Base-by-base conservation (phyloP, 768 basidiomycete genomes). In the Leccinum aurantiacum region DNA sequence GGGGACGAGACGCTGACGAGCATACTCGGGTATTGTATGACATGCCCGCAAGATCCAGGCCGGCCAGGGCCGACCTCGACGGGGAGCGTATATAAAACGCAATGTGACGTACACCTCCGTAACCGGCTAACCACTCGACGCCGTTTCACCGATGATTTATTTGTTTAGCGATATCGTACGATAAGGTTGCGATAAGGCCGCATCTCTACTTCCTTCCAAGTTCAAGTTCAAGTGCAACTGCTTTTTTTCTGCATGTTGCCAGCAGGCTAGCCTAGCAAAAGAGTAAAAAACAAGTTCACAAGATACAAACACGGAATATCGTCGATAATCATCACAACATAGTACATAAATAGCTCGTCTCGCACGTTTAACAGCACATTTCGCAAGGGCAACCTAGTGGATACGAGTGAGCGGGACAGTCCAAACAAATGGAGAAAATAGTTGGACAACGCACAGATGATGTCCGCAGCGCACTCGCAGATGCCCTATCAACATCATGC, bases 301-400 rank as follows among this genome's bases (percentile, higher is more conserved):
- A 60, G 41, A 51, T 63, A 70, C 61, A 65, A 41, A 51, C 52
- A 70, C 19, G 22, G 7, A 35, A 61, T 17, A 51, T 2, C 3
- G 29, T 58, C 4, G 52, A 54, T 22, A 58, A 1, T 38, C 3
- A 53, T 67, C 57, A 60, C 51, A 56, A 4, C 51, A 49, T 41
- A 13, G 14, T 63, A 65, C 62, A 68, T 4, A 25, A 0, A 41
- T 33, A 27, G 1, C 35, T 47, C 24, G 33, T 13, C 19, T 38
- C n/a, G 13, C 4, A 6, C 46, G 57, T 50, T 77, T 77, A 87
- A 71, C 87, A 89, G 71, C 84, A 85, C 83, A 89, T 83, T 76
- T 90, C 89, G 78, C 89, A 90, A 9, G 89, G 89, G 79, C 88
- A 90, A 74, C 88, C 88, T 90, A 63, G 6, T n/a, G 55, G 0